phyloP scores from a whole-genome alignment of 257 asterid genomes.

The Nicotiana otophora region DNA sequence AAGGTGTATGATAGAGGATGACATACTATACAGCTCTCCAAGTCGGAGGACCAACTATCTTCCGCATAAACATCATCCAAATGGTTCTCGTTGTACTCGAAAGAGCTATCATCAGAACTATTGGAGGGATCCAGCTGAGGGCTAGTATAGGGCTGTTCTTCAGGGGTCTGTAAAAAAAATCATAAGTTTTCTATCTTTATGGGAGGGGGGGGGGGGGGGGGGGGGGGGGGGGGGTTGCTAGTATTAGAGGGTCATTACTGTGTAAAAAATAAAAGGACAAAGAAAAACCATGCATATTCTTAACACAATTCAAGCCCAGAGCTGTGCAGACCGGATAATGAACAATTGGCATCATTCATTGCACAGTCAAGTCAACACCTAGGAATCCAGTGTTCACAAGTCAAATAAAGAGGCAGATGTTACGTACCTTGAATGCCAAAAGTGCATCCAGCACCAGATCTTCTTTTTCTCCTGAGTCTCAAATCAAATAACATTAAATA shows the following conservation, averaged over 20 bases:
- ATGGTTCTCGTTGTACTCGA: conserved; percentile 44
- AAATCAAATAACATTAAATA: conserved; percentile 2
- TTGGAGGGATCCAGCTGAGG: conserved; percentile 31
- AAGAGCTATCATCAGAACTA: conserved; percentile 43
- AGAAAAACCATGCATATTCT: background rate
- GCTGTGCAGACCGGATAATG: background rate
- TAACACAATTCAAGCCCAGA: background rate
- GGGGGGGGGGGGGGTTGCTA: background rate
- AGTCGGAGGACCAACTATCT: conserved; percentile 45
- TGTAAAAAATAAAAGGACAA: background rate
- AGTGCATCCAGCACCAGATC: conserved; percentile 50
- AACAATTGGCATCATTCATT: background rate
- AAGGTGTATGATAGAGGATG: background rate
- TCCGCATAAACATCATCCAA: conserved; percentile 41
- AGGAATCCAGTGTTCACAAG: background rate
- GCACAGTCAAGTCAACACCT: background rate
- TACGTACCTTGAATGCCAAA: conserved; percentile 57
- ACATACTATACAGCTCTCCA: conserved; percentile 37
- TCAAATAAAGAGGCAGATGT: background rate
- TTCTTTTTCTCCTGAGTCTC: conserved; percentile 42
- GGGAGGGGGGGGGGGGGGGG: background rate
- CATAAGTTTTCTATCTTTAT: background rate
- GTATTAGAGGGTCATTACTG: too few relatives aligned
- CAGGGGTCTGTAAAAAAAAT: conserved; percentile 39
- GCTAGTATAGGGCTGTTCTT: conserved; percentile 17